Evolutionary conservation across 371 early-diverging fungal genomes (phyloP).

Genomic region (Mortierella sp.): DNA sequence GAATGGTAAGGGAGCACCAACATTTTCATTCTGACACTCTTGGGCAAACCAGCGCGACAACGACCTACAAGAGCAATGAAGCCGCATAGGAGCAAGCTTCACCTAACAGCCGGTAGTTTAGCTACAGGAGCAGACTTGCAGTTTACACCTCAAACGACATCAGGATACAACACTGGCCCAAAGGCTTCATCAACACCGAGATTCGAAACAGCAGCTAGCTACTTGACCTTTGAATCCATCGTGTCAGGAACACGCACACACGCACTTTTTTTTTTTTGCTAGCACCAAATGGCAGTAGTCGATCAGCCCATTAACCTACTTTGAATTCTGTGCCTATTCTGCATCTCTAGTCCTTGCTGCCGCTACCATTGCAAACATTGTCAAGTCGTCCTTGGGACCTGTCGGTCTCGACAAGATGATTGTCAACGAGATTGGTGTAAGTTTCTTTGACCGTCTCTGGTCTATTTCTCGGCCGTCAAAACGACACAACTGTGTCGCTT

Average conservation of each 20-base stretch:
- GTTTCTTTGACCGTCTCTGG: conserved; percentile 29
- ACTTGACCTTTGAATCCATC: neutral
- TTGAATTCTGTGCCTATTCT: neutral
- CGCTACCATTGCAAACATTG: conserved; percentile 96
- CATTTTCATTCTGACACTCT: neutral
- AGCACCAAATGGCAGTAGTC: neutral
- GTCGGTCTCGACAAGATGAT: conserved; percentile 99
- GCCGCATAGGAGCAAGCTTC: neutral
- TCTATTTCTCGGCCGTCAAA: conserved; percentile 4
- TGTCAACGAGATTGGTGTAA: conserved; percentile 98
- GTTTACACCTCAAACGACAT: neutral
- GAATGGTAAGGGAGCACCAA: conserved; percentile 82
- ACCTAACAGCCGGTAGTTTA: neutral
- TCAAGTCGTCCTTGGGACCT: conserved; percentile 99
- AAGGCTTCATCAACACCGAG: neutral
- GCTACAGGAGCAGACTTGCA: neutral
- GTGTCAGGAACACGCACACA: neutral
- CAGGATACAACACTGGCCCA: neutral
- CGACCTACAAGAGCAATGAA: neutral
- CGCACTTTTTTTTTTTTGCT: neutral
- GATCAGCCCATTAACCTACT: neutral
- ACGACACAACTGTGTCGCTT: conserved; percentile 15
- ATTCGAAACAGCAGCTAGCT: neutral
- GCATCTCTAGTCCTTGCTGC: conserved; percentile 69
- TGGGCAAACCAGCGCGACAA: neutral